Conservation (phyloP, 2,329 filamentous ascomycete genomes). For the Paracoccidioides lutzii region DNA sequence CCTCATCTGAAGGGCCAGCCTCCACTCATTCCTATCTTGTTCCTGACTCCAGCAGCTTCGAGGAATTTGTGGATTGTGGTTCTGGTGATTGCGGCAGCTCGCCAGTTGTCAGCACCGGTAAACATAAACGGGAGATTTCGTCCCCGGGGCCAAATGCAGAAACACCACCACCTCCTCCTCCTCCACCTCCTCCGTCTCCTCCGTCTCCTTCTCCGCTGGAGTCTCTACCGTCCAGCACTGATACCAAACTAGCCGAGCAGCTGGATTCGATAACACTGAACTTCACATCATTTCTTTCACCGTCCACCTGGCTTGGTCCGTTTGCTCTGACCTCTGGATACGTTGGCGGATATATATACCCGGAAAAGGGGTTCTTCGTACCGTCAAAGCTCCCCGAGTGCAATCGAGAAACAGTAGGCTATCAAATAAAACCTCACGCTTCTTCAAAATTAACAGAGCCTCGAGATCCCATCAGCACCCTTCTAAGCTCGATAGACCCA, state of each 20-base stretch:
- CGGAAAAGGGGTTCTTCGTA: neutral
- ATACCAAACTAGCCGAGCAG: neutral
- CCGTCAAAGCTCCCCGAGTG: no score
- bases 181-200: neutral
- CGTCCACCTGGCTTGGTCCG: neutral
- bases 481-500: neutral
- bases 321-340: neutral
- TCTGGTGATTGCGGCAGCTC: neutral
- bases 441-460: neutral
- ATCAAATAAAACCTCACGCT: neutral
- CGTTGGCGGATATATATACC: neutral
- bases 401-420: neutral
- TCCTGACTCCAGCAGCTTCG: neutral
- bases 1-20: neutral
- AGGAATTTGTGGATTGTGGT: neutral
- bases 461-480: neutral
- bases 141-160: neutral
- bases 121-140: neutral
- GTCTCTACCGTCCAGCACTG: neutral
- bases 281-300: neutral
- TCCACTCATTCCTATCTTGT: neutral
- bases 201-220: neutral
- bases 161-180: neutral
- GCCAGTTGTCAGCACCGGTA: neutral
- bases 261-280: neutral